Base-by-base conservation (phyloP, 768 basidiomycete genomes). In the Lactarius psammicola region DNA sequence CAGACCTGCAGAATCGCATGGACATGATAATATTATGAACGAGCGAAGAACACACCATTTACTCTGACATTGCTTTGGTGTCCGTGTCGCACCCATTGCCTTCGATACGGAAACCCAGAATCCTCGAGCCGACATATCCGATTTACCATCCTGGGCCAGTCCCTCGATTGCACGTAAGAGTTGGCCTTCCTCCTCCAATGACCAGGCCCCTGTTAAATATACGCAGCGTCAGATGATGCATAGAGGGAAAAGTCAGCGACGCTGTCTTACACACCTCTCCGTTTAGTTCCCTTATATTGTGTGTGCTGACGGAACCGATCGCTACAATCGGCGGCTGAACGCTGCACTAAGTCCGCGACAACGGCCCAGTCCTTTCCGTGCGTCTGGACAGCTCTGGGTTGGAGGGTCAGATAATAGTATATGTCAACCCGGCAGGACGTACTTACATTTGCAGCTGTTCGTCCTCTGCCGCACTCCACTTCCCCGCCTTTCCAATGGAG, bases 311-410 rank as follows among this genome's bases (percentile, higher is more conserved):
- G n/a, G n/a, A n/a, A n/a, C n/a, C n/a, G n/a, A n/a, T n/a, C n/a
- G n/a, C n/a, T n/a, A n/a, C n/a, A n/a, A n/a, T n/a, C n/a, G n/a
- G n/a, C n/a, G n/a, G n/a, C n/a, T n/a, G n/a, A n/a, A n/a, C n/a
- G n/a, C n/a, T n/a, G n/a, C n/a, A n/a, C n/a, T n/a, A n/a, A n/a
- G n/a, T n/a, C n/a, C n/a, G n/a, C n/a, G n/a, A n/a, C n/a, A n/a
- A n/a, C n/a, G n/a, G n/a, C n/a, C n/a, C n/a, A n/a, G n/a, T n/a
- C 9, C 15, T 20, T 42, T 58, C 57, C 57, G 20, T 57, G 57
- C 17, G 3, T 58, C 38, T 30, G 26, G 23, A 58, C 38, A 18
- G 57, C 57, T 26, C 57, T 58, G 38, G 38, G 26, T 40, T 40
- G 4, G 56, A 23, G 57, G 36, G 10, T 20, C 26, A 20, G 57